Conservation (phyloP, 2,329 filamentous ascomycete genomes). For the Penicillium carneum region DNA sequence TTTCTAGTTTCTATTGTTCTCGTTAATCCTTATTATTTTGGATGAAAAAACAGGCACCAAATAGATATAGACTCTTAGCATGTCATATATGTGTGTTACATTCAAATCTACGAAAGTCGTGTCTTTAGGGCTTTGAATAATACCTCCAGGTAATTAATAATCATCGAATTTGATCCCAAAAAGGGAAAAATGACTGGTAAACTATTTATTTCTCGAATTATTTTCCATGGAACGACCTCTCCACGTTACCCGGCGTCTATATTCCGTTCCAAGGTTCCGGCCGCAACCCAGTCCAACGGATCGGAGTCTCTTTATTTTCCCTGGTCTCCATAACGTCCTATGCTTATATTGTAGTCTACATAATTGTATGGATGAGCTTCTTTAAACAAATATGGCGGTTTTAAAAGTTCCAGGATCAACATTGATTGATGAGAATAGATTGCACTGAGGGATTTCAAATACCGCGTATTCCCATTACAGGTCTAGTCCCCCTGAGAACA, state of each 20-base stretch:
- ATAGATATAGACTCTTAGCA: too few relatives aligned
- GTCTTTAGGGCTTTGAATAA: neutral
- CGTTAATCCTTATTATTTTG: neutral
- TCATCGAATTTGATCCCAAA: neutral
- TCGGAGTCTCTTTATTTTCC: constrained; percentile 28
- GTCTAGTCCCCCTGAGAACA: neutral
- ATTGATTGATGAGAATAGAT: neutral
- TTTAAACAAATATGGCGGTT: neutral
- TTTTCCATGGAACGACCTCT: constrained; percentile 7
- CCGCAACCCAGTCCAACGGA: constrained; percentile 37
- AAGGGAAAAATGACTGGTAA: neutral
- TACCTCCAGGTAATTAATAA: too few relatives aligned
- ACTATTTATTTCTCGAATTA: too few relatives aligned
- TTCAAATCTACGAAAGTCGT: too few relatives aligned
- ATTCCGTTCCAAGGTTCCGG: constrained; percentile 13
- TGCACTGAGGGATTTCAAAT: neutral
- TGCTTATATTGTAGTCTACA: neutral
- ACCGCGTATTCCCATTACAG: constrained; percentile 6
- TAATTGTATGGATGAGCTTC: neutral
- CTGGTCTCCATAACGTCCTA: constrained; percentile 13
- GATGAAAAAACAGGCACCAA: too few relatives aligned
- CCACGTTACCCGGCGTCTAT: constrained; percentile 27
- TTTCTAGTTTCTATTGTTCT: neutral
- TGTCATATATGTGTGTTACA: neutral
- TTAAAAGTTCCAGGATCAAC: neutral